A percentile compares a stretch with the other conserved stretches of the same genome.
These are phyloP conservation scores for Codiaeum variegatum DNA, from an alignment of 441 rosid species.

Conservation along the genomic window DNA sequence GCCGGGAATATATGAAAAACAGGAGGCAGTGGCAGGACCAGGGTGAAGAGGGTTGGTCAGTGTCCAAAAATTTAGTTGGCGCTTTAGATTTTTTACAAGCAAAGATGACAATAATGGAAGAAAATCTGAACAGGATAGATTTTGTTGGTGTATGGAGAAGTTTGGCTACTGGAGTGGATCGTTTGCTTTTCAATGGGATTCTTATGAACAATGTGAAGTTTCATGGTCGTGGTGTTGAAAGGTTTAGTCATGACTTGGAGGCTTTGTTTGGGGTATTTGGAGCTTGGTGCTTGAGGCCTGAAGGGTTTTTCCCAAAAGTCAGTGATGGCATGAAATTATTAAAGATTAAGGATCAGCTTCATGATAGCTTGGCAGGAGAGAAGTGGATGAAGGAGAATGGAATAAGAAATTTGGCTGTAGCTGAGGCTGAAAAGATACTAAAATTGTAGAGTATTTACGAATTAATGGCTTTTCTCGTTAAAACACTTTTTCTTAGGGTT, in stretches of 20 bases:
- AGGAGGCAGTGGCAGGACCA: constrained; percentile 79
- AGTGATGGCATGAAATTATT: constrained; percentile 63
- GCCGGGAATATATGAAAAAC: constrained; percentile 72
- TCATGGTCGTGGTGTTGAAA: constrained; percentile 52
- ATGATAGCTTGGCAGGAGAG: constrained; percentile 29
- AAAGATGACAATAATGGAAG: constrained; percentile 54
- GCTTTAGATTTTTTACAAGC: constrained; percentile 76
- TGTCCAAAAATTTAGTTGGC: constrained; percentile 58
- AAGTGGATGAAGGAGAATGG: constrained; percentile 59
- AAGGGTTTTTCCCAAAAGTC: constrained; percentile 69
- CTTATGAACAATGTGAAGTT: constrained; percentile 62
- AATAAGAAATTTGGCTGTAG: constrained; percentile 47
- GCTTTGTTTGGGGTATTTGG: constrained; percentile 65
- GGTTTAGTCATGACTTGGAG: constrained; percentile 56
- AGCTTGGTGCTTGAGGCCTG: constrained; percentile 80
- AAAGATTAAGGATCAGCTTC: constrained; percentile 51
- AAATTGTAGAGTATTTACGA: constrained; percentile 49
- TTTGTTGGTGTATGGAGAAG: constrained; percentile 73
- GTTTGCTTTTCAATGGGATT: constrained; percentile 49
- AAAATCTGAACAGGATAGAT: constrained; percentile 52
- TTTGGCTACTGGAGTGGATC: constrained; percentile 67
- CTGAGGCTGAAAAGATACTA: constrained; percentile 56
- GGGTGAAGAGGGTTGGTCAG: constrained; percentile 61
- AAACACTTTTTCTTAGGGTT: neutral
- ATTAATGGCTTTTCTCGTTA: constrained; percentile 18